phyloP scores from a whole-genome alignment of 257 asterid genomes.

The Scutellaria barbata region DNA sequence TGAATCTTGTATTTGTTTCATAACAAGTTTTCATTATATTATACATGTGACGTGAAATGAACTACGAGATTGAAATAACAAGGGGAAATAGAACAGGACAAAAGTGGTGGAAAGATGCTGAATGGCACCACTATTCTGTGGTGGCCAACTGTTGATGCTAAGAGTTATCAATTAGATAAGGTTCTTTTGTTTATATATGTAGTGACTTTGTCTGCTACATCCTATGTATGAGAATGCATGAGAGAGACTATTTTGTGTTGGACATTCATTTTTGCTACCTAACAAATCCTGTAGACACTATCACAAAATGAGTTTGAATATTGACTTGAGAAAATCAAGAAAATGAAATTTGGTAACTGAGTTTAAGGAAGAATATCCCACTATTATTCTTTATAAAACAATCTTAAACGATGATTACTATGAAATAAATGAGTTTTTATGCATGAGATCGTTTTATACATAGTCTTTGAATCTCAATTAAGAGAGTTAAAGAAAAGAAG shows the following conservation, averaged over 20 bases:
- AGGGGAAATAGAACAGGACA: background rate
- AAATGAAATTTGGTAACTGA: conserved; percentile 4
- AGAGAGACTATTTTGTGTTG: conserved; percentile 11
- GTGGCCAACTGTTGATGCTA: conserved; percentile 15
- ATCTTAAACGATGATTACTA: too few relatives aligned
- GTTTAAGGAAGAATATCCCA: conserved; percentile 2
- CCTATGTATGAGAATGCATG: too few relatives aligned
- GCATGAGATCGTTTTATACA: too few relatives aligned
- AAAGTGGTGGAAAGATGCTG: conserved; percentile 21
- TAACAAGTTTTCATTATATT: too few relatives aligned
- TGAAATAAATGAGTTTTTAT: too few relatives aligned
- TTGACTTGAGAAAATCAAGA: conserved; percentile 10
- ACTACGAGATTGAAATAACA: background rate
- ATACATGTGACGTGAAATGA: background rate
- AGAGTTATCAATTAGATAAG: conserved; percentile 19
- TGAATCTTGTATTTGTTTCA: too few relatives aligned
- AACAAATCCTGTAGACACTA: conserved; percentile 1
- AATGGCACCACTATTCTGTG: background rate
- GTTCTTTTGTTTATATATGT: conserved; percentile 1
- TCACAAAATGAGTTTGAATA: background rate
- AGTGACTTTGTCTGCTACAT: background rate
- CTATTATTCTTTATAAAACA: background rate
- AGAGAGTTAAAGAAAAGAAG: background rate
- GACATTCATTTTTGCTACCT: conserved; percentile 34
- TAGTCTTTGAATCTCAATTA: too few relatives aligned